Evolutionary conservation across 495 filamentous ascomycete genomes (phyloP).

Genomic region (Penicillium waksmanii): DNA sequence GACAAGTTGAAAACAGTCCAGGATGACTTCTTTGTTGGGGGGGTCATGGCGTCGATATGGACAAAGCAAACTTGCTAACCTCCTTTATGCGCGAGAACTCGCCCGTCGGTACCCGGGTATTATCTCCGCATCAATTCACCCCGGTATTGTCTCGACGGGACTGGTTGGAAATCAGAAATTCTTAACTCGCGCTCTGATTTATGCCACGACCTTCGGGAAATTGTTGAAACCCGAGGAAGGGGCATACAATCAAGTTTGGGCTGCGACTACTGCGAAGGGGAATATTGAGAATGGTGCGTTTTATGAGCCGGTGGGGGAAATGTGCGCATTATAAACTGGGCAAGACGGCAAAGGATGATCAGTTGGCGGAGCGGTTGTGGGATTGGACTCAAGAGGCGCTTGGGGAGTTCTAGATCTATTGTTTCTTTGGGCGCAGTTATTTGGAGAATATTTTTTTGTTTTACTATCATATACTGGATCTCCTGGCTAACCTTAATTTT

Average conservation of each 20-base stretch:
- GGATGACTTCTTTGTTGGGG: slow-evolving; percentile 9
- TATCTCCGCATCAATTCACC: slow-evolving; percentile 46
- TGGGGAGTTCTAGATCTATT: slow-evolving; percentile 7
- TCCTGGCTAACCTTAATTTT: no score
- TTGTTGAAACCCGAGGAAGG: slow-evolving; percentile 34
- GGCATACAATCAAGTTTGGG: slow-evolving; percentile 60
- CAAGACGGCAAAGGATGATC: slow-evolving; percentile 36
- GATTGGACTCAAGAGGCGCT: slow-evolving; percentile 52
- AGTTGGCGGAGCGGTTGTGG: slow-evolving; percentile 55
- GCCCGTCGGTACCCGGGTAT: slow-evolving; percentile 51
- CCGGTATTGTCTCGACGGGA: slow-evolving; percentile 42
- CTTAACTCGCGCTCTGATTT: slow-evolving; percentile 18
- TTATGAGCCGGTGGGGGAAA: slow-evolving; percentile 57
- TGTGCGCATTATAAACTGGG: slow-evolving; percentile 25
- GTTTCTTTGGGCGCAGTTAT: background rate
- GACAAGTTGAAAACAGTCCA: slow-evolving; percentile 18
- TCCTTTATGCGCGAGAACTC: slow-evolving; percentile 61
- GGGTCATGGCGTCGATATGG: slow-evolving; percentile 56
- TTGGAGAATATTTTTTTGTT: background rate
- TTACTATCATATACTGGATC: background rate
- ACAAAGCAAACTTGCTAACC: slow-evolving; percentile 70
- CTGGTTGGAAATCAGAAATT: slow-evolving; percentile 33
- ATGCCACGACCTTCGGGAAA: slow-evolving; percentile 18
- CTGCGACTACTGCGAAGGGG: slow-evolving; percentile 38
- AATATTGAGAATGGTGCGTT: slow-evolving; percentile 42